Percentiles rank a stretch among this genome's conserved stretches.
Evolutionary conservation across 225 moss, liverwort and hornwort genomes (phyloP).

Genomic region (Rhytidiadelphus loreus): DNA sequence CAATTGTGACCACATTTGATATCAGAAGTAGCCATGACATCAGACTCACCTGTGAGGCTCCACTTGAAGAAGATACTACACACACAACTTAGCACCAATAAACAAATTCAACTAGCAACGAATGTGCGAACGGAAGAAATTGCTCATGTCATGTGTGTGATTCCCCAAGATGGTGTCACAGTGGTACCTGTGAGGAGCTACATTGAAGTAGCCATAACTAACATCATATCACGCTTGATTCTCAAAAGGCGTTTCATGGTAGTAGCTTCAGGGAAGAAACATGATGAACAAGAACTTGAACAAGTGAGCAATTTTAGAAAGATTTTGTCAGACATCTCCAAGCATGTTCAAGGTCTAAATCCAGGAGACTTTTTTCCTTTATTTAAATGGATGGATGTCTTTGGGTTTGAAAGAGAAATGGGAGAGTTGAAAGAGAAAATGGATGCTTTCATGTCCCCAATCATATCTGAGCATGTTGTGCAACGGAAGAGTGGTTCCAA

Average conservation of each 20-base stretch:
- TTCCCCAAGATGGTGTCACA: background rate
- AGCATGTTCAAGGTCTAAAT: background rate
- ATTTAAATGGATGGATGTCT: background rate
- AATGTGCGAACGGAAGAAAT: background rate
- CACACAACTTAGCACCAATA: background rate
- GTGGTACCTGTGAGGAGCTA: fast-evolving
- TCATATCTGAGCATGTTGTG: background rate
- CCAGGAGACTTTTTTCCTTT: background rate
- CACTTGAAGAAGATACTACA: background rate
- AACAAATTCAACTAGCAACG: background rate
- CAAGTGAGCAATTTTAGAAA: background rate
- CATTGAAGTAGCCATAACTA: background rate
- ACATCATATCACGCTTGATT: background rate
- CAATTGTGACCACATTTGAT: background rate
- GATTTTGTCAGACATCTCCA: background rate
- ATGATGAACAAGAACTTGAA: background rate
- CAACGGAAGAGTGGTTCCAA: background rate
- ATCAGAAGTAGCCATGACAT: background rate
- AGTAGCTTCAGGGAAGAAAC: fast-evolving
- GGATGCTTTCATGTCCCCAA: background rate
- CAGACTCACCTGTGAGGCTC: fast-evolving
- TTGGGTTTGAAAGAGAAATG: background rate
- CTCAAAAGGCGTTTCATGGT: background rate
- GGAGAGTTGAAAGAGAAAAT: background rate
- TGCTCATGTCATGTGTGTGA: background rate